Evolutionary conservation across 495 filamentous ascomycete genomes (phyloP).

Genomic region (Eremomyces bilateralis): DNA sequence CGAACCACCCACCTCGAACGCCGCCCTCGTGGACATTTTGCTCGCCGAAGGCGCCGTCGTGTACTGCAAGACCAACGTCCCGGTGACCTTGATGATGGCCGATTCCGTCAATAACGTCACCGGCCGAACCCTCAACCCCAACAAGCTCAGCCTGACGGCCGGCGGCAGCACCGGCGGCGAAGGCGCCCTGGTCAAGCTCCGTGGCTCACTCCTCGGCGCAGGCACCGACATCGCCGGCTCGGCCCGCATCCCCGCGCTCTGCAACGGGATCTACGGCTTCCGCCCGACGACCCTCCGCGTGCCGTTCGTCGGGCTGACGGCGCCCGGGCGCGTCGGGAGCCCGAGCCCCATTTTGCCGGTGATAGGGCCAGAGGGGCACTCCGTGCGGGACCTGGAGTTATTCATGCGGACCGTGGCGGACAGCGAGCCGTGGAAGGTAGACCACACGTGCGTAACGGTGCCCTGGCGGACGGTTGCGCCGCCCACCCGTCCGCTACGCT

Average conservation of each 20-base stretch:
- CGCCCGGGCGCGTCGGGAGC: slow-evolving; percentile 2
- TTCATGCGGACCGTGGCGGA: slow-evolving; percentile 4
- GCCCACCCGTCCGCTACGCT: not conserved
- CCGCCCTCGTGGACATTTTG: slow-evolving; percentile 16
- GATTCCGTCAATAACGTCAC: slow-evolving; percentile 36
- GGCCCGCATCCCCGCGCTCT: slow-evolving; percentile 2
- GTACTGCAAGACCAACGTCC: slow-evolving; percentile 32
- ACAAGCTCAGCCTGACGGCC: slow-evolving; percentile 32
- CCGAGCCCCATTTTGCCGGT: slow-evolving; percentile 1
- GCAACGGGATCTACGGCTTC: slow-evolving; percentile 2
- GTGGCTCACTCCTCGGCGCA: slow-evolving; percentile 19
- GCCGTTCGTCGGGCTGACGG: slow-evolving; percentile 4
- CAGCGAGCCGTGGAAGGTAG: slow-evolving; percentile 5
- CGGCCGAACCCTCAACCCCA: slow-evolving; percentile 41
- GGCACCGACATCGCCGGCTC: slow-evolving; percentile 19
- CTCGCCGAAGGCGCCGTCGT: slow-evolving; percentile 26
- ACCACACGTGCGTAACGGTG: slow-evolving; percentile 2
- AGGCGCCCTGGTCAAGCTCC: slow-evolving; percentile 25
- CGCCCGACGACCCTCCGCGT: slow-evolving; percentile 1
- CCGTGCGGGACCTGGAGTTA: slow-evolving; percentile 5
- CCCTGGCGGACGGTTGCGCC: slow-evolving; percentile 6
- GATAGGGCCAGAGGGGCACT: slow-evolving; percentile 5
- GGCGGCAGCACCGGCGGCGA: slow-evolving; percentile 43
- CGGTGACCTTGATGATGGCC: slow-evolving; percentile 27
- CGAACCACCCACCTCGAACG: slow-evolving; percentile 2